Conservation (phyloP, 441 rosid species). For the Mallotus japonicus region DNA sequence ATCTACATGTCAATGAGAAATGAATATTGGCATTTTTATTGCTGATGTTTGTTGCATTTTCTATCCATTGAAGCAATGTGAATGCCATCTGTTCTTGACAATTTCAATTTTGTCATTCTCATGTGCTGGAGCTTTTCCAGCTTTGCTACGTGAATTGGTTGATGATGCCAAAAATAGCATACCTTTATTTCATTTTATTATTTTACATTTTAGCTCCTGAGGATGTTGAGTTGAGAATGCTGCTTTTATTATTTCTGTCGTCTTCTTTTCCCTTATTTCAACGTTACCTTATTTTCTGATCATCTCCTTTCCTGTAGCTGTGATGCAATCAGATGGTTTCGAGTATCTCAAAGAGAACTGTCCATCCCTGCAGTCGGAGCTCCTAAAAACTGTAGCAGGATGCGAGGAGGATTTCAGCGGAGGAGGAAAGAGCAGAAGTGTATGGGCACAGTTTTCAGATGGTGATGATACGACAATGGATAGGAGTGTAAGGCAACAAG, state of each 20-base stretch:
- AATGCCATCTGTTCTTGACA: neutral
- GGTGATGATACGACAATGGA: slow-evolving; percentile 61
- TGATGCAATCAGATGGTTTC: slow-evolving; percentile 64
- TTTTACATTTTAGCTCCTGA: slow-evolving; percentile 25
- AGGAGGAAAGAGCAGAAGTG: slow-evolving; percentile 71
- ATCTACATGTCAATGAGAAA: neutral
- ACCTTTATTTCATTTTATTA: slow-evolving; percentile 13
- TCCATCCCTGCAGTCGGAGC: slow-evolving; percentile 54
- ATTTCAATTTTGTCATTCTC: neutral
- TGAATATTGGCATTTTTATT: neutral
- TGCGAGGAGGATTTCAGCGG: slow-evolving; percentile 65
- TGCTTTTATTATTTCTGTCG: slow-evolving; percentile 26
- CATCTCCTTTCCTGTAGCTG: slow-evolving; percentile 42
- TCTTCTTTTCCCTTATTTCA: neutral
- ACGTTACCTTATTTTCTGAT: neutral
- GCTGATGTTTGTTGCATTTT: slow-evolving; percentile 8
- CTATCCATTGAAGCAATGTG: too few relatives aligned
- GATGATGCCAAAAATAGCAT: neutral
- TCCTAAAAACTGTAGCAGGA: slow-evolving; percentile 62
- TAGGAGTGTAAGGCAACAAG: slow-evolving; percentile 67
- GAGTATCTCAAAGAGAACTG: slow-evolving; percentile 49
- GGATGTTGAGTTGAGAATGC: slow-evolving; percentile 29
- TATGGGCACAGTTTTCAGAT: slow-evolving; percentile 86
- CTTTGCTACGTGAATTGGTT: neutral
- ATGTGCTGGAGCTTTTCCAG: neutral